phyloP scores from a whole-genome alignment of 225 moss, liverwort and hornwort species.

The Pleurozium schreberi region DNA sequence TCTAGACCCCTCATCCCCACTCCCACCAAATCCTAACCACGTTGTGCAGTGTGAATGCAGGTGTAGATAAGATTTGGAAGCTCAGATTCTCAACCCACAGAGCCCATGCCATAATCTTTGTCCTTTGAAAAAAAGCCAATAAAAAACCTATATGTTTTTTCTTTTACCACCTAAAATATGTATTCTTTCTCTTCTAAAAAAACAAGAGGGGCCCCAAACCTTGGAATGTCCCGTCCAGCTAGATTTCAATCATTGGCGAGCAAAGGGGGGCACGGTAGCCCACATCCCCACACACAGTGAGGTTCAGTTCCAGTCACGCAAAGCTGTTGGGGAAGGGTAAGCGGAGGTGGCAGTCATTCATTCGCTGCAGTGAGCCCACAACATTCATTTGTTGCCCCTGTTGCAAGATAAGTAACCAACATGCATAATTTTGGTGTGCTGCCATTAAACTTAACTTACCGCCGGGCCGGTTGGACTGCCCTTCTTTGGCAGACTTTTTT shows the following conservation, averaged over 20 bases:
- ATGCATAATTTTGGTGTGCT: not conserved
- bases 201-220: too few species aligned
- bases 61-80: not conserved
- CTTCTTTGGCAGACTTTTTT: not conserved
- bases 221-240: fast-evolving
- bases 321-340: not conserved
- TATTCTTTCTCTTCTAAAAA: too few species aligned
- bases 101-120: not conserved
- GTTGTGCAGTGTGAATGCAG: fast-evolving
- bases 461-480: not conserved
- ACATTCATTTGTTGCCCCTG: not conserved
- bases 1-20: too few species aligned
- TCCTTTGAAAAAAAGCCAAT: not conserved
- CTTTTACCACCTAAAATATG: not conserved
- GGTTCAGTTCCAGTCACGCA: not conserved
- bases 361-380: not conserved
- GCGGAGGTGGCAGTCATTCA: not conserved
- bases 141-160: not conserved
- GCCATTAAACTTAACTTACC: not conserved
- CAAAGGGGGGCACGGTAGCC: not conserved
- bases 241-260: not conserved
- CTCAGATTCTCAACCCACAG: fast-evolving
- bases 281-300: not conserved
- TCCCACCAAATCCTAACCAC: not conserved
- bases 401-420: constrained; percentile 4